Evolutionary conservation across 2,329 filamentous ascomycete genomes (phyloP), one percentile per base, ranked within the genome.

Genomic region (Apiospora hydei): DNA sequence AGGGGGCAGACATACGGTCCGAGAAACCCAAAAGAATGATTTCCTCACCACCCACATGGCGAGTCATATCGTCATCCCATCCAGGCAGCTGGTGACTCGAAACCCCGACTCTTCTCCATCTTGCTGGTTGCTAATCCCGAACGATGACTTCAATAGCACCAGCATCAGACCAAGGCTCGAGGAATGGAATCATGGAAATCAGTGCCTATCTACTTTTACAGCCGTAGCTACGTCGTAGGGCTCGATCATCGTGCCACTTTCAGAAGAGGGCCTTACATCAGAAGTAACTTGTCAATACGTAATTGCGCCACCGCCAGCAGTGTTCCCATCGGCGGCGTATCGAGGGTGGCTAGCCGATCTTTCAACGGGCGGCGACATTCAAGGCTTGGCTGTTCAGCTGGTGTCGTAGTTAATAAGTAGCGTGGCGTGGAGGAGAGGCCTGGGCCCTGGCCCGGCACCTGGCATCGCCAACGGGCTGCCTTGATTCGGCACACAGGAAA

Each of bases 1-100:
- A n/a, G 21, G n/a, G 24, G 49, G 49, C 11, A 13, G 53, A 34
- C 34, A 64, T 41, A 41, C 57, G 57, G 34, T n/a, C 34, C 57
- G 57, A n/a, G 34, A n/a, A 41, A 64, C 34, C 57, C 18, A n/a
- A 64, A 38, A 30, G 7, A 14, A 10, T 21, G 57, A 41, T n/a
- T n/a, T 13, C n/a, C 30, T 41, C 30, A 34, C 53, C 18, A 34
- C 18, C 4, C 8, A 21, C 30, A 38, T 30, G 26, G 13, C 57
- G 57, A 64, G 57, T 64, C 57, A 64, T 61, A 64, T 38, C 30
- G 21, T 41, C 34, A 41, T 64, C 57, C 34, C 57, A 64, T n/a
- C 8, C 21, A n/a, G 18, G 1, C 57, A 18, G 13, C 18, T 13
- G 57, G 34, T 24, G 57, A 64, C 34, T 64, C 57, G 30, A 64